These are phyloP conservation scores for Xylaria sp. DNA, from an alignment of 2,329 filamentous ascomycete genomes.

Conservation along the genomic window DNA sequence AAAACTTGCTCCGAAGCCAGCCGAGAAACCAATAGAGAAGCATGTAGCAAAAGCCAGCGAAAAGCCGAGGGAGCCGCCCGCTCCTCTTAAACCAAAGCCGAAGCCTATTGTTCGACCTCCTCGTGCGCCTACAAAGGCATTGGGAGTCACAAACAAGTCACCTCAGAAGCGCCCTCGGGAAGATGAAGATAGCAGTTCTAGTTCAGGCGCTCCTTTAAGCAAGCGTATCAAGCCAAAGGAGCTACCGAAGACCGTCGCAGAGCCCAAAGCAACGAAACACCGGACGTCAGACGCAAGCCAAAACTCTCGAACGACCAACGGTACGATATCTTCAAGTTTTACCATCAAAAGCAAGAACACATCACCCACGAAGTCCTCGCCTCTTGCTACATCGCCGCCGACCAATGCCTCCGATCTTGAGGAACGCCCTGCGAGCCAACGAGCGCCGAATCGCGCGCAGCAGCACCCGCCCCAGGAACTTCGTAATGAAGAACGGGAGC, in stretches of 20 bases:
- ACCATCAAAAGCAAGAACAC: conserved; percentile 64
- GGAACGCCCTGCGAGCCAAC: conserved; percentile 47
- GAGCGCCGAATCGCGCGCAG: conserved; percentile 35
- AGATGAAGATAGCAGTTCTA: conserved; percentile 68
- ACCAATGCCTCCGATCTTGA: conserved; percentile 74
- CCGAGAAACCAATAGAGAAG: conserved; percentile 34
- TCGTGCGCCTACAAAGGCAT: conserved; percentile 45
- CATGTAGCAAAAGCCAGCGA: conserved; percentile 29
- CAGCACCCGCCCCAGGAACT: conserved; percentile 36
- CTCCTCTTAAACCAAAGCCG: conserved; percentile 50
- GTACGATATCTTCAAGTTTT: conserved; percentile 54
- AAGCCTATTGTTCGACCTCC: conserved; percentile 49
- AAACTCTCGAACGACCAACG: conserved; percentile 55
- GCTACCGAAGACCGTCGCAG: conserved; percentile 48
- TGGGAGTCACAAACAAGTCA: conserved; percentile 48
- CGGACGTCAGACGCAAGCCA: conserved; percentile 62
- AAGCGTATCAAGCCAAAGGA: conserved; percentile 67
- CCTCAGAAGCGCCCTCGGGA: conserved; percentile 64
- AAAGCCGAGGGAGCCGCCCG: conserved; percentile 46
- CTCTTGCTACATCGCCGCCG: conserved; percentile 72
- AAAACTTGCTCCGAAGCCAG: conserved; percentile 46
- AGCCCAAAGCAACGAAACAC: conserved; percentile 54
- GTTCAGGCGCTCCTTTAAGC: conserved; percentile 67
- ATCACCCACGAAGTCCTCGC: conserved; percentile 72
- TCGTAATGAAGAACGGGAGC: conserved; percentile 43